phyloP scores from a whole-genome alignment of 371 early-diverging fungal genomes.

The Mucor piriformis region DNA sequence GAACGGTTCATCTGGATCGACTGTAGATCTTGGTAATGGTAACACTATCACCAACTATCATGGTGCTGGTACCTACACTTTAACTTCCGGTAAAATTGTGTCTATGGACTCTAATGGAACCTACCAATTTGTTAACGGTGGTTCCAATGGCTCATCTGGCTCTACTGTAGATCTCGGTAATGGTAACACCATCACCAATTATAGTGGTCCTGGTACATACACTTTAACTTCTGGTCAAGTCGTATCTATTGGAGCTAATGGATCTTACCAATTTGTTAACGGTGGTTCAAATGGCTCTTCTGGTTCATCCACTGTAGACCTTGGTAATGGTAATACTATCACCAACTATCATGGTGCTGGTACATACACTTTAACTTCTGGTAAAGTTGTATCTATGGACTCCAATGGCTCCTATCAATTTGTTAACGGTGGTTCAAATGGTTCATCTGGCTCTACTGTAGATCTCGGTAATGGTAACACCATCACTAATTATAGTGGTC shows the following conservation, averaged over 20 bases:
- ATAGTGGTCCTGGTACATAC: background rate
- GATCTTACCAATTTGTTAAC: background rate
- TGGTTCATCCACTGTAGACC: too few species aligned
- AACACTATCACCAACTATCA: background rate
- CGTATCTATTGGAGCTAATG: background rate
- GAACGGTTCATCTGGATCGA: background rate
- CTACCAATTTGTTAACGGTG: background rate
- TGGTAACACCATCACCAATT: too few species aligned
- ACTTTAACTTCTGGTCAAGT: background rate
- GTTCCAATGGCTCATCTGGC: too few species aligned
- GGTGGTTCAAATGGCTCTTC: too few species aligned
- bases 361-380: background rate
- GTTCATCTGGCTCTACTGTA: too few species aligned
- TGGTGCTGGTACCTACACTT: background rate
- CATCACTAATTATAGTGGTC: background rate
- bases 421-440: background rate
- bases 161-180: too few species aligned
- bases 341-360: conserved; percentile 1
- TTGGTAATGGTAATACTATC: background rate
- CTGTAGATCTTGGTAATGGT: too few species aligned
- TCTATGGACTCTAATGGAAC: background rate
- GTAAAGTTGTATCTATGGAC: conserved; percentile 2
- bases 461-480: background rate
- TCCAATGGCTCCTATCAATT: background rate
- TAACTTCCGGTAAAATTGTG: background rate